Conservation (phyloP, 1,284 basidiomycete species). For the Boletus austroedulis region DNA sequence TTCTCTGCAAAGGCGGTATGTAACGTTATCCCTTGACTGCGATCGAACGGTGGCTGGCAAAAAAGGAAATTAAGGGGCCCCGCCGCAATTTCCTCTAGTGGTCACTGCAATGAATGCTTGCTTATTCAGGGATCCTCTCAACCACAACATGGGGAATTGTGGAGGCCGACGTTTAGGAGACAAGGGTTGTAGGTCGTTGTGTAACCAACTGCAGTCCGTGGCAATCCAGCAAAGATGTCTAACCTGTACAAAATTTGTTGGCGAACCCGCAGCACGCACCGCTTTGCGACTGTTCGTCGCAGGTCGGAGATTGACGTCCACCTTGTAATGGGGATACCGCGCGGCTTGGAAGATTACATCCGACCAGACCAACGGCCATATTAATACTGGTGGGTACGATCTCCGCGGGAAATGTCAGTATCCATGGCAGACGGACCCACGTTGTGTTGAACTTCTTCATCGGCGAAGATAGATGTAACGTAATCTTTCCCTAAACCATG, state of each 20-base stretch:
- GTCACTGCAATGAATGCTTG: neutral
- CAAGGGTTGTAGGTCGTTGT: neutral
- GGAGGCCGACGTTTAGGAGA: conserved; percentile 25
- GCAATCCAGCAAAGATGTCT: conserved; percentile 1
- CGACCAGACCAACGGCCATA: conserved; percentile 8
- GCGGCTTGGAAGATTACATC: conserved; percentile 16
- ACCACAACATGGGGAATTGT: conserved; percentile 21
- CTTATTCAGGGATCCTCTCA: conserved; percentile 10
- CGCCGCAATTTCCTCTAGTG: conserved; percentile 1
- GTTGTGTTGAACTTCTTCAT: conserved; percentile 23
- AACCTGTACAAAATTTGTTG: conserved; percentile 4
- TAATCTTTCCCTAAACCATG: conserved; percentile 24
- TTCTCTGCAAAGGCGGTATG: conserved; percentile 1
- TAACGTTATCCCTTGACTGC: conserved; percentile 16
- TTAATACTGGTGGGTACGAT: conserved; percentile 16
- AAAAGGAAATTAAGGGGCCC: conserved; percentile 25
- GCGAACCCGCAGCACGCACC: conserved; percentile 7
- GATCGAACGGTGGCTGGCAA: neutral
- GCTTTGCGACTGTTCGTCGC: conserved; percentile 7
- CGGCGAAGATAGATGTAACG: conserved; percentile 20
- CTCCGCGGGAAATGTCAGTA: conserved; percentile 34
- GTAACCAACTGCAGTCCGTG: neutral
- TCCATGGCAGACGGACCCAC: conserved; percentile 32
- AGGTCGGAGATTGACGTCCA: conserved; percentile 25
- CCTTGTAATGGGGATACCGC: conserved; percentile 24